These are phyloP conservation scores for Chenopodium formosanum DNA, from an alignment of 148 eudicot genomes.

Conservation along the genomic window DNA sequence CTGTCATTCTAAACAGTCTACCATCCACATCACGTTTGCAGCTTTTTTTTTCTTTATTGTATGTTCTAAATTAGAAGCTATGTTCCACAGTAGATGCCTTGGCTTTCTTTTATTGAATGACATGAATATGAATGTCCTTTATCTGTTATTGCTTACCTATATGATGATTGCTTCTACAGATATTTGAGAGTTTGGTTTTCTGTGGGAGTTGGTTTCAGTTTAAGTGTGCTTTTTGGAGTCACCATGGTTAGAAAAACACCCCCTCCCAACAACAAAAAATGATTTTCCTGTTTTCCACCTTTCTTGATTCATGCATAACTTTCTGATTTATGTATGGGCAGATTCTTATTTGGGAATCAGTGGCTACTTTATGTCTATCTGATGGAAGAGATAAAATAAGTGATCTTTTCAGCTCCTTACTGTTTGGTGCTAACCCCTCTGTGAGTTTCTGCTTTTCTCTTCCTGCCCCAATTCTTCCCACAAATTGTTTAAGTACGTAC, in stretches of 20 bases:
- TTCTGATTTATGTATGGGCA: conserved; percentile 28
- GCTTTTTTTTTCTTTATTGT: neutral
- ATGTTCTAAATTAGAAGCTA: neutral
- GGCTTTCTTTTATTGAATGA: neutral
- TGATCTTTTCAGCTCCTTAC: conserved; percentile 48
- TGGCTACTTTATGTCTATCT: conserved; percentile 40
- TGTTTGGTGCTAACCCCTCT: conserved; percentile 56
- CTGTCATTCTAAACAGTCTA: neutral
- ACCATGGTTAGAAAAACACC: conserved; percentile 44
- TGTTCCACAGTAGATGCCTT: neutral
- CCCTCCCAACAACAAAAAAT: neutral
- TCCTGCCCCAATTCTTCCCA: conserved; percentile 12
- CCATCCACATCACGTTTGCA: neutral
- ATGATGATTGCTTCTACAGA: conserved; percentile 37
- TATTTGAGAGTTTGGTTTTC: conserved; percentile 73
- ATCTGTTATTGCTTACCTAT: neutral
- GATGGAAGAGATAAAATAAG: conserved; percentile 36
- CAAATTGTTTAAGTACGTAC: neutral
- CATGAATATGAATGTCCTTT: neutral
- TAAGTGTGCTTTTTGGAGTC: conserved; percentile 64
- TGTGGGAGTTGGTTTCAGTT: conserved; percentile 71
- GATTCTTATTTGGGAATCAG: conserved; percentile 64
- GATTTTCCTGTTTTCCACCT: neutral
- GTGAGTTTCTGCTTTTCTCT: conserved; percentile 40
- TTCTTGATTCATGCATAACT: conserved; percentile 2